Base-by-base conservation (phyloP, 495 filamentous ascomycete species). In the Xylaria sp. region DNA sequence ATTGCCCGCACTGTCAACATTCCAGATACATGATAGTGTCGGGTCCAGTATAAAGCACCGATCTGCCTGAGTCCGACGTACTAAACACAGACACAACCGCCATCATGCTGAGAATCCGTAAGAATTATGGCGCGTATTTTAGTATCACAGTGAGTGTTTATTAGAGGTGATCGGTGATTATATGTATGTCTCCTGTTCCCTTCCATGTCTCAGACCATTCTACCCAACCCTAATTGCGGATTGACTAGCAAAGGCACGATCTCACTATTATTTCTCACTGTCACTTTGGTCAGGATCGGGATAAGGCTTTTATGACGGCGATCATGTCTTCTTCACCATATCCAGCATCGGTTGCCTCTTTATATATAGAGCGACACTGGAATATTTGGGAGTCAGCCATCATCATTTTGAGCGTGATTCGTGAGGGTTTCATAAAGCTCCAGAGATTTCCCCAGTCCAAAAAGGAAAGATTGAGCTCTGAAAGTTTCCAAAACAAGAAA, bases 311-410 rank as follows among this genome's bases (percentile, higher is more conserved):
- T 31, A 69, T 31, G 12, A 68, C 31, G n/a, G 70, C 65, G 8
- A 65, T 65, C 46, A 61, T 21, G 31, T 40, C 24, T 37, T 59
- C 64, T n/a, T 44, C 50, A 41, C 63, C 70, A 21, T 65, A 63
- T 0, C 48, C 69, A 19, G 40, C 21, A 12, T 44, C 15, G 5
- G 40, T 63, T 41, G 61, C 40, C 41, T 63, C 61, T 31, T 41
- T 43, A 63, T 69, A 69, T 11, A 72, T n/a, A 19, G 71, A 69
- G 37, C 43, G 50, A 44, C 71, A 69, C 3, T n/a, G n/a, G n/a
- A n/a, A n/a, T n/a, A n/a, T n/a, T n/a, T n/a, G n/a, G n/a, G n/a
- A n/a, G n/a, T n/a, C n/a, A n/a, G n/a, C n/a, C n/a, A n/a, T n/a
- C n/a, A n/a, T n/a, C n/a, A n/a, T n/a, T n/a, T n/a, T n/a, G n/a